Percentiles rank a stretch among this genome's conserved stretches.
These are phyloP conservation scores for Purpureocillium takamizusanense DNA, from an alignment of 2,329 filamentous ascomycete genomes.

Conservation along the genomic window DNA sequence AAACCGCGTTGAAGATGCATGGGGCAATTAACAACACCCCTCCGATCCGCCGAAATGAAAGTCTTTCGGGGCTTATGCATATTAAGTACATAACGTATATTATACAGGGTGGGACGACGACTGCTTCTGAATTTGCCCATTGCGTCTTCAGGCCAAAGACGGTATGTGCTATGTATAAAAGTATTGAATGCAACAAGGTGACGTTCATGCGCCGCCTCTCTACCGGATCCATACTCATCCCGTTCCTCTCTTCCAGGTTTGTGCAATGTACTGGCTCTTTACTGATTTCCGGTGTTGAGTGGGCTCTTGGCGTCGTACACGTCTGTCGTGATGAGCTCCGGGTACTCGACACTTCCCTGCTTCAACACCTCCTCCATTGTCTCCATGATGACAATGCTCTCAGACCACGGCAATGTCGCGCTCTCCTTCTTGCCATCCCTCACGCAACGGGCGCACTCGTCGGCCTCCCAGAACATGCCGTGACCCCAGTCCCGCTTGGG, in stretches of 20 bases:
- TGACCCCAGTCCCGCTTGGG: conserved; percentile 48
- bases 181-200: too few relatives aligned
- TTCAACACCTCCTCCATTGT: conserved; percentile 47
- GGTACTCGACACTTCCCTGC: conserved; percentile 45
- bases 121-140: too few relatives aligned
- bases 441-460: conserved; percentile 67
- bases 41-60: neutral
- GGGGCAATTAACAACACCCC: too few relatives aligned
- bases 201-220: too few relatives aligned
- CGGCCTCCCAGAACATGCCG: conserved; percentile 86
- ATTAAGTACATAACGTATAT: too few relatives aligned
- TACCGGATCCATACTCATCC: neutral
- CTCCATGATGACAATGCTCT: conserved; percentile 82
- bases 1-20: neutral
- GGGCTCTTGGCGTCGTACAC: conserved; percentile 51
- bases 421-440: conserved; percentile 73
- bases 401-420: conserved; percentile 57
- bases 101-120: too few relatives aligned
- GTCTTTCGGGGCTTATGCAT: too few relatives aligned
- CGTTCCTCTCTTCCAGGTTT: neutral
- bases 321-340: conserved; percentile 46
- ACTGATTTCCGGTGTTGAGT: conserved; percentile 46
- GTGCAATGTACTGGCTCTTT: conserved; percentile 1
- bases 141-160: too few relatives aligned
- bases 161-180: too few relatives aligned